Evolutionary conservation across 257 asterid species (phyloP), one percentile per base, ranked within the genome.

Genomic region (Coffea canephora): DNA sequence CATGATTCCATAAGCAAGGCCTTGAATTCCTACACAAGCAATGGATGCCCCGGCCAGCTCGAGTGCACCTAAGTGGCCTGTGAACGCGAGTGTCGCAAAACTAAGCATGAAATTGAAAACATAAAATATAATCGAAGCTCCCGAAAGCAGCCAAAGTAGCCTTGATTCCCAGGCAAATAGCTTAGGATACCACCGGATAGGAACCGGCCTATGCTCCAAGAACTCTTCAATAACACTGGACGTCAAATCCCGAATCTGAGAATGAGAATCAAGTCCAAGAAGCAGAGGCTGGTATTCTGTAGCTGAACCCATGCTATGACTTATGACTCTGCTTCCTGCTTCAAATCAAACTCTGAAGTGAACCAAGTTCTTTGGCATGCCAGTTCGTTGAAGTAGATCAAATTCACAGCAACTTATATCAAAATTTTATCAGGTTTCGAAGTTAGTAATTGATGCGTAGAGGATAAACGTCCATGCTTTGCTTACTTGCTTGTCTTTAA

Each of bases 1-100:
- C 88, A 83, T 85, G 78, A 85, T 71, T 16, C 86, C 86, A 69
- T 85, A 85, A 80, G 85, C 84, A 69, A 82, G 84, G 36, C 85
- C 86, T 74, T 85, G 85, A 77, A 82, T 77, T 74, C 86, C 86
- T 2, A 85, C 84, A 69, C 84, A 73, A n/a, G 84, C 85, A 80
- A 82, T 64, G 73, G 84, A 82, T 75, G 86, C 84, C 6, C 81
- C 86, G 13, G 86, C 83, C 7, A 82, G 79, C 67, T 82, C 85
- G 21, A 85, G 71, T 70, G 79, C 73, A 54, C 88, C 84, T 69
- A 83, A 74, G 52, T 83, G 85, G 21, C 88, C 85, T 14, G 83
- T 69, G 75, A 82, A 79, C 25, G 77, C 43, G 39, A 82, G 80
- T 31, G 88, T 79, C 16, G 71, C 84, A 73, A 82, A 79, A 45